Base-by-base conservation (phyloP, 371 early-diverging fungal species). In the Mortierella polycephala region DNA sequence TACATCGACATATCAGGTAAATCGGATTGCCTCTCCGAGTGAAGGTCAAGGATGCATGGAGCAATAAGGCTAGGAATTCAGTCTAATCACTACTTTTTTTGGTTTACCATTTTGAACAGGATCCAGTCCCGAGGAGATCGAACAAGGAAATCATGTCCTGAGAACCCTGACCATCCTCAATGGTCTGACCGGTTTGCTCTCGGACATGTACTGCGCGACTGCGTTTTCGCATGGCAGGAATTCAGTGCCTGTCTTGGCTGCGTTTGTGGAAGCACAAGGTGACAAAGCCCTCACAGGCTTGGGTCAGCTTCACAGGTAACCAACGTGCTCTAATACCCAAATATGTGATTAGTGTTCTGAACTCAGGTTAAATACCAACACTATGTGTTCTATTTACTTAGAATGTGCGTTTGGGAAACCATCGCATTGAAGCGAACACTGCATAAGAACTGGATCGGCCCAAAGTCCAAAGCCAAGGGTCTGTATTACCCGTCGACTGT, bases 151-250 rank as follows among this genome's bases (percentile, higher is more conserved):
- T 47, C 53, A 75, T 16, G 55, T 86, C 0, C 85, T 92, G 69
- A 81, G 91, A 5, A 62, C 86, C 8, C 64, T 95, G 56, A 86
- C 92, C 41, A 79, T 84, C 16, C 74, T 94, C 16, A 88, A 92
- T 58, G 89, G 89, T 0, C 83, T 90, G 50, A 82, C 89, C 16
- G 89, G 90, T 6, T 71, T 95, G 21, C 68, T 93, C 13, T 87
- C 92, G n/a, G 96, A 95, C 69, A 83, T 94, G 20, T 95, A 89
- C 74, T 87, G 86, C 51, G 87, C 92, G 0, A 86, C 92, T 55
- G 71, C 85, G 5, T 79, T 92, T 47, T 86, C 92, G 0, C 92
- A 93, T 60, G 85, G 89, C 6, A 89, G 89, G 56, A 89, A 87
- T 61, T 88, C 89, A 20, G 79, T 82, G 5, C 85, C 91, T 20